Conservation (phyloP, 2,329 filamentous ascomycete genomes). For the Colletotrichum destructivum region DNA sequence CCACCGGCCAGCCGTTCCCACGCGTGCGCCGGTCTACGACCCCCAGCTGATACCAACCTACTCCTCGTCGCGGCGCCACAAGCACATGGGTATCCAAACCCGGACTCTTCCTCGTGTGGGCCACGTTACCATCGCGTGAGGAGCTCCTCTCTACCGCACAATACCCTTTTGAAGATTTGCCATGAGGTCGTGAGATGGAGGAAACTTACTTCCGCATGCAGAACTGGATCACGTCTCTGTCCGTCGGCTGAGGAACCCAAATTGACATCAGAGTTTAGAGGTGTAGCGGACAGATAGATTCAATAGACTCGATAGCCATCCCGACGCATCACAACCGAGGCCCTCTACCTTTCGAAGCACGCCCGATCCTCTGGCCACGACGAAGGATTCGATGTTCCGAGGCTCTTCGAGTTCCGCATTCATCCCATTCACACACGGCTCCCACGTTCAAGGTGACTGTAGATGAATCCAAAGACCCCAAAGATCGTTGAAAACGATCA, state of each 20-base stretch:
- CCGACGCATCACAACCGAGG: not conserved
- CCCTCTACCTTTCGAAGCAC: not conserved
- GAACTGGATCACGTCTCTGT: not conserved
- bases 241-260: not conserved
- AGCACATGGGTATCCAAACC: not conserved
- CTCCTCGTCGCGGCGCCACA: not conserved
- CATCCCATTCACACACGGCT: not conserved
- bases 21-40: not conserved
- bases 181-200: not conserved
- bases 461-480: not conserved
- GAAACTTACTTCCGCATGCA: conserved; percentile 15
- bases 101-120: conserved; percentile 9
- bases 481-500: not conserved
- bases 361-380: not conserved
- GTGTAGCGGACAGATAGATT: not conserved
- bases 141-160: not conserved
- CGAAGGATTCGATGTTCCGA: no score
- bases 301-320: not conserved
- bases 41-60: not conserved
- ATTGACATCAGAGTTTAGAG: not conserved
- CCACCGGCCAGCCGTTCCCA: not conserved
- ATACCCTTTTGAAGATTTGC: not conserved
- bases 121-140: conserved; percentile 30
- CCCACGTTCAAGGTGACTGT: not conserved
- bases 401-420: conserved; percentile 1